These are phyloP conservation scores for Vachellia pachyceras DNA, from an alignment of 306 rosid species.

Conservation along the genomic window DNA sequence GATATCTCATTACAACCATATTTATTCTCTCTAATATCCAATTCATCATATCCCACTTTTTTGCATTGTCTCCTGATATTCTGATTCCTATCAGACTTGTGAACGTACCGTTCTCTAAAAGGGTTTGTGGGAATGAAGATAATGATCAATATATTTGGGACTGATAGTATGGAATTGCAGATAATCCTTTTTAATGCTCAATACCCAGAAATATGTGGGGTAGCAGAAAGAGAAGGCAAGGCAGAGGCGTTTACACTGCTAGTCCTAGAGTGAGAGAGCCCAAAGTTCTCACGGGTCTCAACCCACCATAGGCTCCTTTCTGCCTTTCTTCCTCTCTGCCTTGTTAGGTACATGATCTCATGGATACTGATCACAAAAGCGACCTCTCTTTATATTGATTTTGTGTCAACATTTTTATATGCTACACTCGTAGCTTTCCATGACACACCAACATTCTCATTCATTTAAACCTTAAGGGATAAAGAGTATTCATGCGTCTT, in stretches of 20 bases:
- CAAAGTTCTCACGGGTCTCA: neutral
- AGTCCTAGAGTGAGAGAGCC: neutral
- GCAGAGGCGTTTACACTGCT: too few species aligned
- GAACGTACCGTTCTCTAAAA: neutral
- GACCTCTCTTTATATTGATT: too few species aligned
- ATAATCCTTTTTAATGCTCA: neutral
- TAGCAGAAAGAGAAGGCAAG: too few species aligned
- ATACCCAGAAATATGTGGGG: neutral
- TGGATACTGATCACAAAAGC: too few species aligned
- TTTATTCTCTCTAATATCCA: neutral
- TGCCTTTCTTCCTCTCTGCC: neutral
- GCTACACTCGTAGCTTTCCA: too few species aligned
- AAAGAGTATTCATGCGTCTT: too few species aligned
- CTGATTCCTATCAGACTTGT: neutral
- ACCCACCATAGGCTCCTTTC: neutral
- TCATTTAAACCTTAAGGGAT: too few species aligned
- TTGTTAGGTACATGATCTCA: too few species aligned
- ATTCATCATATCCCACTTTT: neutral
- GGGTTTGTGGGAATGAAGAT: neutral
- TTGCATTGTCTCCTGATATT: neutral
- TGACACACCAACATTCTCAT: too few species aligned
- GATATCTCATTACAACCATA: neutral
- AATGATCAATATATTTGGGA: neutral
- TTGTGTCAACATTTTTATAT: too few species aligned
- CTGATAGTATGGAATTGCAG: neutral